Base-by-base conservation (phyloP, 495 filamentous ascomycete species). In the Clavariopsis aquatica region DNA sequence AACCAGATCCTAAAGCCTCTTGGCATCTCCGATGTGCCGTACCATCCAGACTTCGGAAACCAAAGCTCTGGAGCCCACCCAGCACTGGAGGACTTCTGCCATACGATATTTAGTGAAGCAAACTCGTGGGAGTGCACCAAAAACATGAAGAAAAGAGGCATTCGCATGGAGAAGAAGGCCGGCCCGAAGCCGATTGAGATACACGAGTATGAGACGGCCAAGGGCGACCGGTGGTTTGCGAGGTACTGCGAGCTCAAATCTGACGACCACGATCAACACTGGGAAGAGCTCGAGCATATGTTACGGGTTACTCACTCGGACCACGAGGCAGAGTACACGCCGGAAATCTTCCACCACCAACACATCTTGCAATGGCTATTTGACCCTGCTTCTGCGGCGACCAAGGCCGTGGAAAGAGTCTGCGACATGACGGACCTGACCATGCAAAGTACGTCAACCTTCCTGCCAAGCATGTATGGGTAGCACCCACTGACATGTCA, bases 291-390 rank as follows among this genome's bases (percentile, higher is more conserved):
- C 65, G 77, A 81, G 23, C 62, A 64, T 0, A 83, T 81, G 34
- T 75, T 92, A 66, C 80, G 84, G 65, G 74, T 79, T 13, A 73
- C 84, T 52, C 91, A 93, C 74, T 82, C 82, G 5, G 75, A 82
- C 74, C 80, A 89, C 64, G 91, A 95, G 75, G 80, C 75, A 71
- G 82, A 82, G 45, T 92, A 89, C 72, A 94, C 89, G 31, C 88
- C 89, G 15, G 82, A 80, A 56, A 83, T 91, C 8, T 76, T 84
- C n/a, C 79, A 78, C 20, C 80, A 82, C 23, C 76, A 82, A 52
- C 67, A 77, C 55, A 73, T 86, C 22, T 65, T 84, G 69, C 70
- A 74, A 13, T 90, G 87, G 87, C 72, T 80, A 29, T 76, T 69
- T 58, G 66, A 41, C 12, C 31, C 31, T 34, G 12, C 31, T 5